Evolutionary conservation across 139 green algal species (phyloP).

Genomic region (Chlamydomonas asymmetrica): DNA sequence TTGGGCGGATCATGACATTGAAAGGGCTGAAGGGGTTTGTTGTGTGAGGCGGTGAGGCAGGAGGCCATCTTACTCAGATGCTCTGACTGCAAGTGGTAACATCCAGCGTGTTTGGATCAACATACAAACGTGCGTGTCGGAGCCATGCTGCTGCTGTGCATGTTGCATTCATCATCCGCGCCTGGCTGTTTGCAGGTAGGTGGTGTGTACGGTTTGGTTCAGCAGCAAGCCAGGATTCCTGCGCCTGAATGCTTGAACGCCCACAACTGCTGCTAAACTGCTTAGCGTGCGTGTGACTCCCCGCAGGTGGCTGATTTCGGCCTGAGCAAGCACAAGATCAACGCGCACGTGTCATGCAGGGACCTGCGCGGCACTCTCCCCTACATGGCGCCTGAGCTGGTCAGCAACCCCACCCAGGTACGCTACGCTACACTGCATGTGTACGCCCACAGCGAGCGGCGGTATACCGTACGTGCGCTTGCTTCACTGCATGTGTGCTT

Average conservation of each 20-base stretch:
- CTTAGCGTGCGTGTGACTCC: background rate
- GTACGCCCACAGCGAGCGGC: background rate
- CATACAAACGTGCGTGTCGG: no score
- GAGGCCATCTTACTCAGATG: no score
- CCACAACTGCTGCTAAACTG: no score
- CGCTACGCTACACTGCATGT: constrained; percentile 12
- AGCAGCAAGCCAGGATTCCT: no score
- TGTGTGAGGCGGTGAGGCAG: no score
- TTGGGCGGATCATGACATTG: no score
- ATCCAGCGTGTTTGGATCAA: no score
- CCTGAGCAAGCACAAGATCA: constrained; percentile 81
- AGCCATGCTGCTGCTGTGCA: background rate
- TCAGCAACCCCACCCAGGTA: constrained; percentile 51
- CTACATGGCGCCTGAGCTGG: constrained; percentile 73
- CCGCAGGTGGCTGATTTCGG: constrained; percentile 83
- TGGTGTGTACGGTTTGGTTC: no score
- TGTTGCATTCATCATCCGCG: background rate
- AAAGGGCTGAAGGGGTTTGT: no score
- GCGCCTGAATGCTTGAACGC: no score
- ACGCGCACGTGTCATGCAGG: constrained; percentile 60
- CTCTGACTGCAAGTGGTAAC: no score
- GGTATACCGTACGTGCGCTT: background rate
- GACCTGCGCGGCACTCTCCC: constrained; percentile 66
- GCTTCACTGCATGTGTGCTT: no score
- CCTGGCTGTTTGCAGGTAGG: background rate